These are phyloP conservation scores for Podospora comata DNA, from an alignment of 495 filamentous ascomycete species.

Conservation along the genomic window DNA sequence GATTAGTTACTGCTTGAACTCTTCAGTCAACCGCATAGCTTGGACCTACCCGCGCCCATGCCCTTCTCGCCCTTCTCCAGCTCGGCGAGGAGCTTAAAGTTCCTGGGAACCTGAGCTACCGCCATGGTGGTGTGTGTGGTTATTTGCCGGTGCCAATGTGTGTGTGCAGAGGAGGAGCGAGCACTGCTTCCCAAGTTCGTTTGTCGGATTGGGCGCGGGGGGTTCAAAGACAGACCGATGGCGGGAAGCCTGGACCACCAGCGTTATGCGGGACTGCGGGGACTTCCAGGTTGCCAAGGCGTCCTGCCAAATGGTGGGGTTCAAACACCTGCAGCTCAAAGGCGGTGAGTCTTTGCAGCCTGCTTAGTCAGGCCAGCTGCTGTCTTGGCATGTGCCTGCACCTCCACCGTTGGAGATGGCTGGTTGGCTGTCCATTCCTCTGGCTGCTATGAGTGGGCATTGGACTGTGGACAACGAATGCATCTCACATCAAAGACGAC, in stretches of 20 bases:
- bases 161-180: neutral
- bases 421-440: conserved; percentile 1
- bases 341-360: neutral
- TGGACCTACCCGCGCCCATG: conserved; percentile 73
- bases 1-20: neutral
- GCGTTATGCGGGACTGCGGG: conserved; percentile 14
- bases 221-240: neutral
- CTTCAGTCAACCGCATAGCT: neutral
- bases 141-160: neutral
- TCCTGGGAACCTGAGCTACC: conserved; percentile 85
- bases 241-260: neutral
- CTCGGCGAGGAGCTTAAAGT: conserved; percentile 95
- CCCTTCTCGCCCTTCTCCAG: conserved; percentile 99
- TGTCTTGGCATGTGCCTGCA: conserved; percentile 6
- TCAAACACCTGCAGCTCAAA: neutral
- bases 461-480: neutral
- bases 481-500: neutral
- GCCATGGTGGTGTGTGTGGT: conserved; percentile 26
- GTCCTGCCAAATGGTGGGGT: conserved; percentile 18
- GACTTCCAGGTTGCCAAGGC: conserved; percentile 5
- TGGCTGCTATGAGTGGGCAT: no score
- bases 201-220: neutral
- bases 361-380: conserved; percentile 20
- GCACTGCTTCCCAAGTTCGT: neutral
- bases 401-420: neutral